A percentile compares a stretch with the other conserved stretches of the same genome.
Evolutionary conservation across 2,329 filamentous ascomycete species (phyloP).

Genomic region (Fusarium sarcochroum): DNA sequence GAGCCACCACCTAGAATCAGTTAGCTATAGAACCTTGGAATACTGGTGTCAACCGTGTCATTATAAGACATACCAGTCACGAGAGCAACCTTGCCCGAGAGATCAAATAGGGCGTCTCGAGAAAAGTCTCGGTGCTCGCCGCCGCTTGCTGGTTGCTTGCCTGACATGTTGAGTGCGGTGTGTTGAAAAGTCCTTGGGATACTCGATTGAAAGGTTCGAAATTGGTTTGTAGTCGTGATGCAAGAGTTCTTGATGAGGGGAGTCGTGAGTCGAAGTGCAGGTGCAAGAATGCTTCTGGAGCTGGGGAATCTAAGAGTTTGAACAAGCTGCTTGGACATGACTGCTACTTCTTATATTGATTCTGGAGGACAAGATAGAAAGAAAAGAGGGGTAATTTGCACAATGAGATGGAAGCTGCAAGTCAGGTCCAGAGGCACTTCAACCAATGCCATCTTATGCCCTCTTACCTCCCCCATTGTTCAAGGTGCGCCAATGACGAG

Average conservation of each 20-base stretch:
- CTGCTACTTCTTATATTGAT: conserved; percentile 19
- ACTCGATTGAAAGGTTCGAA: conserved; percentile 19
- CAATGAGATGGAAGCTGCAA: conserved; percentile 5
- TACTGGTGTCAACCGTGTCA: not conserved
- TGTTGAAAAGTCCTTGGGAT: not conserved
- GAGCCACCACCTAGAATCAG: conserved; percentile 63
- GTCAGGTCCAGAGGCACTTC: not conserved
- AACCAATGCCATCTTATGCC: conserved; percentile 32
- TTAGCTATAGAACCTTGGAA: not conserved
- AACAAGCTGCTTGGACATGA: conserved; percentile 28
- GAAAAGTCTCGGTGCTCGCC: conserved; percentile 51
- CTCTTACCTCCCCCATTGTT: not conserved
- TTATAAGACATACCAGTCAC: conserved; percentile 56
- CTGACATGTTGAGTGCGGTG: conserved; percentile 32
- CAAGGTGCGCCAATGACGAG: conserved; percentile 27
- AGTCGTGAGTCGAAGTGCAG: conserved; percentile 12
- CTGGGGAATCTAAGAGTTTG: conserved; percentile 5
- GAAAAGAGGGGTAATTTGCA: conserved; percentile 22
- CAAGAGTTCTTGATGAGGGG: conserved; percentile 9
- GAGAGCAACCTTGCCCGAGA: conserved; percentile 60
- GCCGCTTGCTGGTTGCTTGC: conserved; percentile 36
- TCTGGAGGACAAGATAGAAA: not conserved
- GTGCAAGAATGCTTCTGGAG: conserved; percentile 14
- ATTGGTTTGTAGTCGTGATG: not conserved
- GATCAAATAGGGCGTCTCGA: conserved; percentile 58